Conservation (phyloP, 148 eudicot genomes). For the Tetragonia tetragonoides region DNA sequence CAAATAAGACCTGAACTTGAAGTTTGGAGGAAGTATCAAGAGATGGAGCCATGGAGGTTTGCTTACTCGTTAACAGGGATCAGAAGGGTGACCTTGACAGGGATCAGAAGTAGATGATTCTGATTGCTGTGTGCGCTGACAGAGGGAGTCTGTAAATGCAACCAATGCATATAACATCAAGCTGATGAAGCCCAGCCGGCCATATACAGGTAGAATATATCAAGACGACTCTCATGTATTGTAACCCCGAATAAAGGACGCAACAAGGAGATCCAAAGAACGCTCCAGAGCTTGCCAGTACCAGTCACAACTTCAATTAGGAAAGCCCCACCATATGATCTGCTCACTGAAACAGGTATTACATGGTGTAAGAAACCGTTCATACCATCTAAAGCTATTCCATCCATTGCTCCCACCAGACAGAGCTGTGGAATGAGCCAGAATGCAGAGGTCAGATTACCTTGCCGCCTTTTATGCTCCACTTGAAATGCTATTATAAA, state of each 20-base stretch:
- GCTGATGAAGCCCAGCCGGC: not conserved
- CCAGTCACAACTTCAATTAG: not conserved
- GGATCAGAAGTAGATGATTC: not conserved
- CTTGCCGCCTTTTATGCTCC: not conserved
- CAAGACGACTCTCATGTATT: not conserved
- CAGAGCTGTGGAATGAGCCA: constrained; percentile 1
- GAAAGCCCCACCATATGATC: not conserved
- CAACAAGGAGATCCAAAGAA: not conserved
- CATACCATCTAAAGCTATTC: constrained; percentile 6
- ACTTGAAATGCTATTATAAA: not conserved
- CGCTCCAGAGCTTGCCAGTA: not conserved
- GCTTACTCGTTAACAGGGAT: no score
- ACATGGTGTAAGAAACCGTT: not conserved
- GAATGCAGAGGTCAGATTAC: not conserved
- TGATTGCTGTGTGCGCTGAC: not conserved
- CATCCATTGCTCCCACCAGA: constrained; percentile 6
- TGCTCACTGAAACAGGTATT: not conserved
- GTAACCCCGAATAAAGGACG: not conserved
- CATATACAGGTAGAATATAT: not conserved
- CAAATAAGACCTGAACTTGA: no score
- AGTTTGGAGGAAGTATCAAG: no score
- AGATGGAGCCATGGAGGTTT: no score
- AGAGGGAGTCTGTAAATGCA: not conserved
- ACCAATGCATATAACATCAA: not conserved
- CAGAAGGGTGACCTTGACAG: not conserved